Percentiles rank a stretch among this genome's conserved stretches.
These are phyloP conservation scores for Citrus sp. DNA, from an alignment of 345 rosid genomes.

Conservation along the genomic window DNA sequence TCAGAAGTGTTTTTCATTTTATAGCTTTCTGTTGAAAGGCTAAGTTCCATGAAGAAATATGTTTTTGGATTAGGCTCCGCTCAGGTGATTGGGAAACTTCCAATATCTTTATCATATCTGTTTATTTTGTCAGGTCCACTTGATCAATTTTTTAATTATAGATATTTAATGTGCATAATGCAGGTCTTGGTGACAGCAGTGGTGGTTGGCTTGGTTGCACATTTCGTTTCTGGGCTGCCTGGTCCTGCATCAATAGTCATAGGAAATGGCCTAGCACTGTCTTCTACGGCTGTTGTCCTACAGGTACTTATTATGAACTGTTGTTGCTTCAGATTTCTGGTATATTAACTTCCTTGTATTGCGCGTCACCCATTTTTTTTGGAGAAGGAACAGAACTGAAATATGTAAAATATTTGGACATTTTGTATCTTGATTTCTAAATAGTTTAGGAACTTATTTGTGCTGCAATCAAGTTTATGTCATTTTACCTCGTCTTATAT, in stretches of 20 bases:
- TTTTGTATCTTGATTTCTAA: not conserved
- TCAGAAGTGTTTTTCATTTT: slow-evolving; percentile 29
- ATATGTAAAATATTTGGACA: slow-evolving; percentile 5
- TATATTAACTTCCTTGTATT: not conserved
- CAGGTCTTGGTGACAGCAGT: slow-evolving; percentile 96
- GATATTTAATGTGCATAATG: slow-evolving; percentile 23
- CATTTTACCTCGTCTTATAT: not conserved
- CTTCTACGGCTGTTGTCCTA: slow-evolving; percentile 97
- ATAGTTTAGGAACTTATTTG: not conserved
- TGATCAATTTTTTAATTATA: not conserved
- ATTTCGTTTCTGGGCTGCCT: slow-evolving; percentile 71
- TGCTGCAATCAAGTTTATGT: not conserved
- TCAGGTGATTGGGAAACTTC: slow-evolving; percentile 55
- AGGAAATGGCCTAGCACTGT: slow-evolving; percentile 95
- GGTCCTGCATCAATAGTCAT: slow-evolving; percentile 96
- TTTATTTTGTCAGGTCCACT: slow-evolving; percentile 5
- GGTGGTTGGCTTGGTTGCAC: slow-evolving; percentile 75
- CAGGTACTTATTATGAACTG: slow-evolving; percentile 49
- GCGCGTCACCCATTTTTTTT: not conserved
- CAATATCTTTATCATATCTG: not conserved
- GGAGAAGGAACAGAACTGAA: not conserved
- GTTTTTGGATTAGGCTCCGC: slow-evolving; percentile 97
- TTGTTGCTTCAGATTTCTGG: slow-evolving; percentile 14
- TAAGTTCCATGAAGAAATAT: slow-evolving; percentile 99
- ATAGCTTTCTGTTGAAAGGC: slow-evolving; percentile 98